These are phyloP conservation scores for Mangifera indica DNA, from an alignment of 345 rosid genomes.

Conservation along the genomic window DNA sequence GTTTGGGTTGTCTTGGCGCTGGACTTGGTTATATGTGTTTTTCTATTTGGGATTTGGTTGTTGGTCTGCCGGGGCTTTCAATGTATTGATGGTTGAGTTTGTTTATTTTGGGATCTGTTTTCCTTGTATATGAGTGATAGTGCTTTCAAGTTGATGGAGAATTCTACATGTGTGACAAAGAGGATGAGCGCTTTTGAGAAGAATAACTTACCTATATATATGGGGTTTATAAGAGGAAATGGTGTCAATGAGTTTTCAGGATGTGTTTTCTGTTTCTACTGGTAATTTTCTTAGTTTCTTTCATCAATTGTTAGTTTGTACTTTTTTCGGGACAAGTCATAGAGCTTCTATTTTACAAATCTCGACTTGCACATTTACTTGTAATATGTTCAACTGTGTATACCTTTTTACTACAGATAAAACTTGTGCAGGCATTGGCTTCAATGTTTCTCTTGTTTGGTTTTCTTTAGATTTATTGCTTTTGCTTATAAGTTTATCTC, in stretches of 20 bases:
- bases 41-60: slow-evolving; percentile 83
- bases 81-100: slow-evolving; percentile 66
- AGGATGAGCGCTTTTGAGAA: not conserved
- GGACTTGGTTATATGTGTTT: slow-evolving; percentile 71
- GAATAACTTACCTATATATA: not conserved
- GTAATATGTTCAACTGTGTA: slow-evolving; percentile 16
- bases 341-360: slow-evolving; percentile 18
- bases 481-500: slow-evolving; percentile 1
- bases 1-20: slow-evolving; percentile 78
- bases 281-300: slow-evolving; percentile 21
- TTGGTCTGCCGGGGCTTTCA: slow-evolving; percentile 89
- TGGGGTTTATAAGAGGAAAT: slow-evolving; percentile 8
- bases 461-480: slow-evolving; percentile 9
- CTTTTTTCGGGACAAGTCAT: slow-evolving; percentile 11
- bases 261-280: slow-evolving; percentile 7
- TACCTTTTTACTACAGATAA: slow-evolving; percentile 3
- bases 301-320: slow-evolving; percentile 23
- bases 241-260: not conserved
- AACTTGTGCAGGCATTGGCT: slow-evolving; percentile 14
- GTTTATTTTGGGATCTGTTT: not conserved
- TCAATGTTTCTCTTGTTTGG: not conserved
- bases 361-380: slow-evolving; percentile 13
- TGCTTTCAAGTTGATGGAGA: slow-evolving; percentile 1
- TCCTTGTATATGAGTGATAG: slow-evolving; percentile 16
- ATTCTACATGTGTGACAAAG: slow-evolving; percentile 8